Evolutionary conservation across 2,329 filamentous ascomycete genomes (phyloP).

Genomic region (Metarhizium rileyi): DNA sequence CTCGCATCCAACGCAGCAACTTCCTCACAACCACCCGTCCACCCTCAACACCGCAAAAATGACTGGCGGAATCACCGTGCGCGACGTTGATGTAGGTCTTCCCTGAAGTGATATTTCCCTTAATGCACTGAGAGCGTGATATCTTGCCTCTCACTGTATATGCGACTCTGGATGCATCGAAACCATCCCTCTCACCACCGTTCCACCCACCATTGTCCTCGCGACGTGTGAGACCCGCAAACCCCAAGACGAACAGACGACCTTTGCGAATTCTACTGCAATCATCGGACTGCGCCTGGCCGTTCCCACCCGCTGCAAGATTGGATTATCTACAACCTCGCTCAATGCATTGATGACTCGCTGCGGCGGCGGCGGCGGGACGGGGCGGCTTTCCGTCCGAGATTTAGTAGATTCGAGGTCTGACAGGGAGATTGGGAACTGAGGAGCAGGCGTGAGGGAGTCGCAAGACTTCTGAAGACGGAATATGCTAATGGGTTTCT

Average conservation of each 20-base stretch:
- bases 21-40: slow-evolving; percentile 12
- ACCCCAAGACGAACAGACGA: background rate
- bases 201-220: too few relatives aligned
- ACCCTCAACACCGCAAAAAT: slow-evolving; percentile 55
- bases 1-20: slow-evolving; percentile 22
- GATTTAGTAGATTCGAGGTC: slow-evolving; percentile 5
- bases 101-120: slow-evolving; percentile 15
- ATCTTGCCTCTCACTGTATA: too few relatives aligned
- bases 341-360: background rate
- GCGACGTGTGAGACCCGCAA: slow-evolving; percentile 4
- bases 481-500: slow-evolving; percentile 58
- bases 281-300: background rate
- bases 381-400: background rate
- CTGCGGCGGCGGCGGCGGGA: background rate
- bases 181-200: background rate
- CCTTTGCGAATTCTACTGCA: background rate
- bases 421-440: slow-evolving; percentile 17
- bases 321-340: background rate
- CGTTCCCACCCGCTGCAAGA: background rate
- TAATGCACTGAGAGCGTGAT: background rate
- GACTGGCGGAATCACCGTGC: slow-evolving; percentile 70
- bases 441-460: slow-evolving; percentile 62
- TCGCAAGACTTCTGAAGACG: slow-evolving; percentile 66
- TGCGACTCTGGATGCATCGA: background rate
- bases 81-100: slow-evolving; percentile 72